phyloP scores from a whole-genome alignment of 768 basidiomycete species.

The Neoboletus subvelutipes region DNA sequence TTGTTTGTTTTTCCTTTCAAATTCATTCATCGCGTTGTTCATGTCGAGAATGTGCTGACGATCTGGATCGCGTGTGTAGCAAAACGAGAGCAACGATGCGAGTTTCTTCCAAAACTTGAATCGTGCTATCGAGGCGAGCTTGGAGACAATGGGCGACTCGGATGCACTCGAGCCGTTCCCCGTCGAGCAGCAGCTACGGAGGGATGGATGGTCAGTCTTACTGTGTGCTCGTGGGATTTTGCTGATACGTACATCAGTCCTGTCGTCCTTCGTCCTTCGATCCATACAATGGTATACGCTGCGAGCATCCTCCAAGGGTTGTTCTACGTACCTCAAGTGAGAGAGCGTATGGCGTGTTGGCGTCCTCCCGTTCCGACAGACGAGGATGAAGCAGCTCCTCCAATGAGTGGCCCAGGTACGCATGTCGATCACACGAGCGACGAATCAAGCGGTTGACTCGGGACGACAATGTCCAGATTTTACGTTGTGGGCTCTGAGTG shows the following conservation, averaged over 20 bases:
- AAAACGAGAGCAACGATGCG: conserved; percentile 39
- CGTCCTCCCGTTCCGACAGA: conserved; percentile 25
- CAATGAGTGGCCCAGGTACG: conserved; percentile 38
- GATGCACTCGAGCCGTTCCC: conserved; percentile 54
- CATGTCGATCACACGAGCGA: conserved; percentile 17
- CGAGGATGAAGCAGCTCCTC: conserved; percentile 23
- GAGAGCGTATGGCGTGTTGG: conserved; percentile 42
- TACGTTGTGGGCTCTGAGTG: conserved; percentile 56
- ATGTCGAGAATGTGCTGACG: background rate
- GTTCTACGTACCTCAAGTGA: conserved; percentile 71
- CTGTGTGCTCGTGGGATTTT: background rate
- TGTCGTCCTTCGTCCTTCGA: conserved; percentile 62
- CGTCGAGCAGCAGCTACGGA: conserved; percentile 50
- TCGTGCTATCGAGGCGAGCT: conserved; percentile 70
- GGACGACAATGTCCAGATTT: conserved; percentile 36
- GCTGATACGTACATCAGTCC: conserved; percentile 46
- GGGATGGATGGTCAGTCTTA: conserved; percentile 56
- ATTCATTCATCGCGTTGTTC: background rate
- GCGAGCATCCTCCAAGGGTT: conserved; percentile 55
- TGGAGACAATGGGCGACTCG: conserved; percentile 48
- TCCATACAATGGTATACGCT: conserved; percentile 52
- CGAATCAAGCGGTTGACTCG: background rate
- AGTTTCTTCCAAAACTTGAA: conserved; percentile 64
- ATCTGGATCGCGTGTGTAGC: background rate
- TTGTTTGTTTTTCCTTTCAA: background rate